These are phyloP conservation scores for Labyrinthula sp. DNA, from an alignment of 352 stramenopile species.

Conservation along the genomic window DNA sequence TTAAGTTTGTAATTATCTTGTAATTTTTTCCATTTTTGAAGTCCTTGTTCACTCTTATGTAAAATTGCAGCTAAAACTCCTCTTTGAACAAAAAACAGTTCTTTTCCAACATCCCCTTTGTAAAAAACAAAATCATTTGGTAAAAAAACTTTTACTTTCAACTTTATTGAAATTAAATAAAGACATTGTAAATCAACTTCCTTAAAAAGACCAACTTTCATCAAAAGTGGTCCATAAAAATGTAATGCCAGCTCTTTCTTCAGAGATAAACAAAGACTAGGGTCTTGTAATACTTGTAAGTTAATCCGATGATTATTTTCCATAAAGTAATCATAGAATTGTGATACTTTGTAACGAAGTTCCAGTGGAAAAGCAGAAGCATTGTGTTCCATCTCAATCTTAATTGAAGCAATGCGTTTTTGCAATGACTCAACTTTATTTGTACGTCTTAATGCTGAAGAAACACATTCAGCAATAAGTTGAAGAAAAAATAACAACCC, in stretches of 20 bases:
- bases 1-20: background rate
- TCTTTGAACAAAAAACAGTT: constrained; percentile 27
- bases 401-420: constrained; percentile 14
- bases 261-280: constrained; percentile 25
- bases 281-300: constrained; percentile 24
- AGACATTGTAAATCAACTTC: constrained; percentile 4
- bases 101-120: constrained; percentile 11
- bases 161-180: constrained; percentile 2
- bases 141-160: constrained; percentile 24
- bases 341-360: constrained; percentile 16
- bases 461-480: constrained; percentile 21
- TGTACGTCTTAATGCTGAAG: constrained; percentile 5
- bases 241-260: constrained; percentile 32
- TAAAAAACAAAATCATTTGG: constrained; percentile 28
- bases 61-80: constrained; percentile 9
- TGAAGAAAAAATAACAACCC: constrained; percentile 21
- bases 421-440: constrained; percentile 11
- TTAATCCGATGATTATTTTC: no score
- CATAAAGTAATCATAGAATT: constrained; percentile 31
- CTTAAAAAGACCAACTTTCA: constrained; percentile 20
- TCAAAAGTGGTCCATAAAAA: constrained; percentile 19
- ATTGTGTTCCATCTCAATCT: constrained; percentile 17
- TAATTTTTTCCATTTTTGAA: background rate
- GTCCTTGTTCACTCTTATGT: constrained; percentile 1
- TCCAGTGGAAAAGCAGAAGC: constrained; percentile 6